Evolutionary conservation across 2,329 filamentous ascomycete genomes (phyloP).

Genomic region (Sporothrix luriei): DNA sequence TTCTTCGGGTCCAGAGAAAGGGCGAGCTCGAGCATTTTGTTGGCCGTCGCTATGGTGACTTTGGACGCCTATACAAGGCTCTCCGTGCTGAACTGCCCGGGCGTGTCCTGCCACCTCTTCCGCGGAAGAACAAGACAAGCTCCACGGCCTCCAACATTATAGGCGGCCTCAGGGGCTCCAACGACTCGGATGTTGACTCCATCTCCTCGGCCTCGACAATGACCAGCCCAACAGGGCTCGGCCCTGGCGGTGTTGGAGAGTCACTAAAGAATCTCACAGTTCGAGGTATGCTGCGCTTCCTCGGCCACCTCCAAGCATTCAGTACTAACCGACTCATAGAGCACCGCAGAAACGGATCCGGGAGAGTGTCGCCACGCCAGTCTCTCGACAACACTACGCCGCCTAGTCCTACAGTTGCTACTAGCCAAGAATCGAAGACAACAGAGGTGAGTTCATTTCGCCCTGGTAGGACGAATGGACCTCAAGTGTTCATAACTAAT

Average conservation of each 20-base stretch:
- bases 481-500: not conserved
- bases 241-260: conserved; percentile 40
- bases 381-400: conserved; percentile 49
- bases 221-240: conserved; percentile 41
- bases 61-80: conserved; percentile 74
- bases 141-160: conserved; percentile 65
- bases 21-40: conserved; percentile 77
- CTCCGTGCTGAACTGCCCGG: conserved; percentile 85
- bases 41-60: conserved; percentile 85
- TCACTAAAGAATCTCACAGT: conserved; percentile 50
- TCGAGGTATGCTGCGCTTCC: conserved; percentile 35
- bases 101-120: conserved; percentile 81
- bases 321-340: conserved; percentile 36
- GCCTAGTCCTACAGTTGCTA: conserved; percentile 39
- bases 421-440: conserved; percentile 36
- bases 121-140: conserved; percentile 86
- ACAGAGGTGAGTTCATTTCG: conserved; percentile 39
- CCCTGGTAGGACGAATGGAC: not conserved
- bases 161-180: conserved; percentile 55
- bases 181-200: conserved; percentile 77
- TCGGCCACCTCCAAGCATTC: no score
- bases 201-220: conserved; percentile 77
- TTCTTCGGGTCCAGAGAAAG: conserved; percentile 80
- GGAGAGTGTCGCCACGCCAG: conserved; percentile 47
- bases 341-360: conserved; percentile 39